Evolutionary conservation across 2,329 filamentous ascomycete genomes (phyloP).

Genomic region (Talaromyces sp.): DNA sequence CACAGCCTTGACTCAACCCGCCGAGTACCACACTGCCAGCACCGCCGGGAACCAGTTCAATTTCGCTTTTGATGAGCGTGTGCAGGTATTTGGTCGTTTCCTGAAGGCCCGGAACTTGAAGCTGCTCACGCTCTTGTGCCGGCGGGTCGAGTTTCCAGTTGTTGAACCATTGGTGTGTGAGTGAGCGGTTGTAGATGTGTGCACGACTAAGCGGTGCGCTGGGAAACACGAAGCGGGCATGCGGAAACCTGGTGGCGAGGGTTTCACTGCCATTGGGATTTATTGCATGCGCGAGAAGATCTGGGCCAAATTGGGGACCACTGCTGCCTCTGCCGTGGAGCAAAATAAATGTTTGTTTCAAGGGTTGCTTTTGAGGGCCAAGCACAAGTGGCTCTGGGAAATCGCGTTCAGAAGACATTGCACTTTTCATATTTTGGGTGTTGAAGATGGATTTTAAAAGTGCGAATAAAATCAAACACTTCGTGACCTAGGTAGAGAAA

Average conservation of each 20-base stretch:
- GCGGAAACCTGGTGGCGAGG: conserved; percentile 30
- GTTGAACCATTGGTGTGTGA: conserved; percentile 52
- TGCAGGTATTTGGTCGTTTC: conserved; percentile 25
- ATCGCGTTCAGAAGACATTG: neutral
- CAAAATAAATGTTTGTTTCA: neutral
- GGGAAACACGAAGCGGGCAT: conserved; percentile 54
- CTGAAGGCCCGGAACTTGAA: conserved; percentile 40
- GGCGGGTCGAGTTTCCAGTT: conserved; percentile 30
- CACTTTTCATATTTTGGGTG: neutral
- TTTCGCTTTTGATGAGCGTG: neutral
- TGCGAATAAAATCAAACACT: neutral
- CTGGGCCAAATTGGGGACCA: neutral
- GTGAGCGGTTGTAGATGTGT: conserved; percentile 39
- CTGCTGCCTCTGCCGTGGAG: neutral
- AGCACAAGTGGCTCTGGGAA: neutral
- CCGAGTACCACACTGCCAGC: conserved; percentile 45
- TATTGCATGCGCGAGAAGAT: neutral
- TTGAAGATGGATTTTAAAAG: neutral
- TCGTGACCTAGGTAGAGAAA: neutral
- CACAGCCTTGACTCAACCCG: conserved; percentile 57
- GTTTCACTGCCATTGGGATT: neutral
- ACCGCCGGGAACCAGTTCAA: neutral
- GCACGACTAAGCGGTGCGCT: conserved; percentile 48
- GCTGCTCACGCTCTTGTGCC: conserved; percentile 1
- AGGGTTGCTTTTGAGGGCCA: neutral